A percentile compares a stretch with the other conserved stretches of the same genome.
phyloP scores from a whole-genome alignment of 768 basidiomycete genomes.

The Boletus huronensis region DNA sequence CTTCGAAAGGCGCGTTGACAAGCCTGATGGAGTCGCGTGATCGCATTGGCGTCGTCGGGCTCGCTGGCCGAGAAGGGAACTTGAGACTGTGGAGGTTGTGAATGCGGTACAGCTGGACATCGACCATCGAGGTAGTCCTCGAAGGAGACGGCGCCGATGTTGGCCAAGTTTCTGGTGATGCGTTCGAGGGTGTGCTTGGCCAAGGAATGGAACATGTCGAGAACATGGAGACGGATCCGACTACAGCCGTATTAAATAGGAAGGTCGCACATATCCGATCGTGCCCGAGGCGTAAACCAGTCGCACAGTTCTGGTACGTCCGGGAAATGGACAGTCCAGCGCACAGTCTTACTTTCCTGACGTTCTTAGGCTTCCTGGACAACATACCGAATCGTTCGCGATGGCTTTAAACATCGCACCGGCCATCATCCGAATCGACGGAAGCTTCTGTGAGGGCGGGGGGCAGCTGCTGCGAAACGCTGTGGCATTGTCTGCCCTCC shows the following conservation, averaged over 20 bases:
- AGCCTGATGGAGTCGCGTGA: conserved; percentile 40
- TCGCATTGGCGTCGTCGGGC: conserved; percentile 9
- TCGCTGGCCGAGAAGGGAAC: background rate
- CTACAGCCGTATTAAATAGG: too few species aligned
- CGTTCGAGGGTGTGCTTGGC: conserved; percentile 7
- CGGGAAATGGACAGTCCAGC: too few species aligned
- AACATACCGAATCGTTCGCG: background rate
- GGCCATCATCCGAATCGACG: conserved; percentile 35
- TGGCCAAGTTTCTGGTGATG: conserved; percentile 26
- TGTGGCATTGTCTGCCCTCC: conserved; percentile 60
- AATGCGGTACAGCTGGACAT: background rate
- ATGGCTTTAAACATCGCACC: conserved; percentile 15
- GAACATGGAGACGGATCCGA: too few species aligned
- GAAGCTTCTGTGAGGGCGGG: conserved; percentile 50
- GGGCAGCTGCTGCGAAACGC: conserved; percentile 74
- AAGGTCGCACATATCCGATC: too few species aligned
- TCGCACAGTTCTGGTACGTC: too few species aligned
- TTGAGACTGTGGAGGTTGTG: background rate
- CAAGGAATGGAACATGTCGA: background rate
- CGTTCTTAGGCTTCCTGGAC: background rate
- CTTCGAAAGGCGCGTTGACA: conserved; percentile 43
- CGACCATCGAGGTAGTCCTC: conserved; percentile 24
- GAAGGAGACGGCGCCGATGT: conserved; percentile 29
- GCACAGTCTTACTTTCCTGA: too few species aligned
- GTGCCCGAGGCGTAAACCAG: too few species aligned